These are phyloP conservation scores for Pilaira anomala DNA, from an alignment of 192 early-diverging fungal genomes.

Conservation along the genomic window DNA sequence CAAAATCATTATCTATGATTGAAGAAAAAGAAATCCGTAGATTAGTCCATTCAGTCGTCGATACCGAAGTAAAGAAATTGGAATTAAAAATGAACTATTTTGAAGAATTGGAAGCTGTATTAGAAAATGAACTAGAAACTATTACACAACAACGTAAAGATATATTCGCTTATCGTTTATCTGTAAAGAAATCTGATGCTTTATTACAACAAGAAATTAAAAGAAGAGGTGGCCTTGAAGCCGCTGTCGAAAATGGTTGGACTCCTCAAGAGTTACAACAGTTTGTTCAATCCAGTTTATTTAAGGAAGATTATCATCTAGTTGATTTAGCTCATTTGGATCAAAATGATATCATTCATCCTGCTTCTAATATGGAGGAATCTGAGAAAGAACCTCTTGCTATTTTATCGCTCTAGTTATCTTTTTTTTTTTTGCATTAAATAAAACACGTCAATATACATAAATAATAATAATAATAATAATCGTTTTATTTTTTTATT, in stretches of 20 bases:
- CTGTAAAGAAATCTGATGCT: slow-evolving; percentile 50
- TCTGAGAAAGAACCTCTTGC: not conserved
- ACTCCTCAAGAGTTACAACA: slow-evolving; percentile 25
- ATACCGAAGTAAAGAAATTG: slow-evolving; percentile 85
- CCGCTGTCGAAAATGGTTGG: slow-evolving; percentile 23
- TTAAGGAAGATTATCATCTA: slow-evolving; percentile 25
- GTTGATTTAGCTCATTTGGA: not conserved
- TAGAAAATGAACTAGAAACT: slow-evolving; percentile 86
- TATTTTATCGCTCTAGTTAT: slow-evolving; percentile 6
- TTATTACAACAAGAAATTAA: slow-evolving; percentile 39
- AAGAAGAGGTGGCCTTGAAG: slow-evolving; percentile 19
- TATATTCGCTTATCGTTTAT: slow-evolving; percentile 59
- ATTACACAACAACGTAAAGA: slow-evolving; percentile 65
- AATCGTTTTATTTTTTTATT: slow-evolving; percentile 16
- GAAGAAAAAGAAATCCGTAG: slow-evolving; percentile 86
- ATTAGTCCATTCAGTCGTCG: slow-evolving; percentile 76
- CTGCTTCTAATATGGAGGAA: not conserved
- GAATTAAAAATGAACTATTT: slow-evolving; percentile 93
- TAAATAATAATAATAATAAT: not conserved
- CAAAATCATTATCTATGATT: slow-evolving; percentile 71
- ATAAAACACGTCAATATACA: not conserved
- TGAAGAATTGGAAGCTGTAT: slow-evolving; percentile 81
- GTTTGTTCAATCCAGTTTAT: slow-evolving; percentile 11
- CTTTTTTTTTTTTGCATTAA: not conserved
- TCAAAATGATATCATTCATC: slow-evolving; percentile 3